Base-by-base conservation (phyloP, 306 rosid species). In the Potentilla sterilis region DNA sequence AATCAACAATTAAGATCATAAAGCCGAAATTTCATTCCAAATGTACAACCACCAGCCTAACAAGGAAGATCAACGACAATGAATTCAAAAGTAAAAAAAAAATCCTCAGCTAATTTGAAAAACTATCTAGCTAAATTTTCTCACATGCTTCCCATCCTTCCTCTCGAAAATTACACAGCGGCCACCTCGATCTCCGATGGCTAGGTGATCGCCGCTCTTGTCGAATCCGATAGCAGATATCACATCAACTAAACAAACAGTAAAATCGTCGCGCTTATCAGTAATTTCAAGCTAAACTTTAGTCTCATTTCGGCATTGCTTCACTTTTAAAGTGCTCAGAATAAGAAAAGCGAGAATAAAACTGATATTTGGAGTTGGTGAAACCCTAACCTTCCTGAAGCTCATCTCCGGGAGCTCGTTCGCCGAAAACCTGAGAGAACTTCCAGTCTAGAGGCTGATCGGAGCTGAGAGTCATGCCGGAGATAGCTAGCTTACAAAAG, bases 121-220 rank as follows among this genome's bases (percentile, higher is more conserved):
- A 84, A 35, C 41, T n/a, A 12, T 32, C 2, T n/a, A 55, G 32
- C 8, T 46, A 9, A 57, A 72, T 81, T 28, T 28, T 44, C 92
- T 88, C 79, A 87, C 96, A 82, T 77, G 79, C 72, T 84, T 85
- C 49, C 28, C 80, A 47, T 81, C 87, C 48, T 79, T 85, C 15
- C 84, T 86, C 72, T 85, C 88, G 67, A 90, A 90, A 58, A 87
- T 82, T 15, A 87, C 79, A 70, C 89, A 78, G n/a, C 93, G 96
- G 28, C 96, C 93, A 42, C 96, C 90, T 41, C 87, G 90, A 77
- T 90, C 96, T 57, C 96, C 96, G 67, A 87, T 44, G 6, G 90
- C 93, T n/a, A 90, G 91, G 80, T 82, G 74, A 83, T 90, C 90
- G 19, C 96, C 93, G 58, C 79, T 79, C 78, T 87, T 87, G 49